Percentiles rank a stretch among this genome's conserved stretches.
phyloP scores from a whole-genome alignment of 2,329 filamentous ascomycete genomes.

The Exophiala xenobiotica region DNA sequence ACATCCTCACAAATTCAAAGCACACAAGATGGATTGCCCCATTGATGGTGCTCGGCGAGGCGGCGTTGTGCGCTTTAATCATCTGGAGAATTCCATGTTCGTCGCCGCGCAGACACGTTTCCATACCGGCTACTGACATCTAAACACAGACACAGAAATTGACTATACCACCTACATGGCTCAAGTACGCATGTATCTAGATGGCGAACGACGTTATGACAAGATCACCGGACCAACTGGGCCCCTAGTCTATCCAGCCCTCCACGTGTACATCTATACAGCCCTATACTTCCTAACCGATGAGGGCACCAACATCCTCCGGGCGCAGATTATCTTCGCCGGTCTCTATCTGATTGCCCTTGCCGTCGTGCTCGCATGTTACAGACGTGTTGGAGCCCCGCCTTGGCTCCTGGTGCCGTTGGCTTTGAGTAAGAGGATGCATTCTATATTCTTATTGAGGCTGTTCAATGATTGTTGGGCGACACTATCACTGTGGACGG shows the following conservation, averaged over 20 bases:
- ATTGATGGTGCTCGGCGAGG: slow-evolving; percentile 68
- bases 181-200: slow-evolving; percentile 73
- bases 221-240: slow-evolving; percentile 85
- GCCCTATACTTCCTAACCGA: slow-evolving; percentile 75
- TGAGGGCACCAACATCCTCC: slow-evolving; percentile 69
- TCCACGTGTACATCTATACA: slow-evolving; percentile 89
- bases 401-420: slow-evolving; percentile 85
- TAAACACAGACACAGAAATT: slow-evolving; percentile 93
- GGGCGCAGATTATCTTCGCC: slow-evolving; percentile 83
- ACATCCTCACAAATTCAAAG: slow-evolving; percentile 53
- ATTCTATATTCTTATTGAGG: slow-evolving; percentile 88
- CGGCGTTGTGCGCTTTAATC: slow-evolving; percentile 68
- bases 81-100: slow-evolving; percentile 82
- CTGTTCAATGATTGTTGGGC: slow-evolving; percentile 97
- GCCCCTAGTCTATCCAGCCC: slow-evolving; percentile 90
- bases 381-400: slow-evolving; percentile 57
- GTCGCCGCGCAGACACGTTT: slow-evolving; percentile 35
- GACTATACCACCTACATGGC: slow-evolving; percentile 98
- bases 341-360: slow-evolving; percentile 75
- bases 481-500: slow-evolving; percentile 74
- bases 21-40: slow-evolving; percentile 65
- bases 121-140: too few relatives aligned
- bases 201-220: slow-evolving; percentile 83
- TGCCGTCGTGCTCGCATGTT: slow-evolving; percentile 76
- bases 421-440: slow-evolving; percentile 83